Percentiles rank a stretch among this genome's conserved stretches.
phyloP scores from a whole-genome alignment of 2,329 filamentous ascomycete genomes.

The Botrytis porri region DNA sequence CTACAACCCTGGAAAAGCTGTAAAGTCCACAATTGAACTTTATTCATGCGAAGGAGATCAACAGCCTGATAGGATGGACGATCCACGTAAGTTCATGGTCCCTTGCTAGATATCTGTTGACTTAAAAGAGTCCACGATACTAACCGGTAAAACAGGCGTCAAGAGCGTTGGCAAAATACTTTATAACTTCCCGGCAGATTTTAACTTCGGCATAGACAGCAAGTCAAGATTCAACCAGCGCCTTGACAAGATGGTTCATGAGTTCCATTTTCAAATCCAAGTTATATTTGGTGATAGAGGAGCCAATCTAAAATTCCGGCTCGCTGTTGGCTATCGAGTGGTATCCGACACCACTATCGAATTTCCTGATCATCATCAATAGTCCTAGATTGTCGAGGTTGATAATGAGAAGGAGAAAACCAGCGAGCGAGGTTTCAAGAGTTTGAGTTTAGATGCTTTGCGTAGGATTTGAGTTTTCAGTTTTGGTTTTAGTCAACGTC shows the following conservation, averaged over 20 bases:
- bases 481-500: neutral
- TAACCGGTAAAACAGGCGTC: slow-evolving; percentile 11
- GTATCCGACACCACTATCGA: neutral
- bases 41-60: slow-evolving; percentile 15
- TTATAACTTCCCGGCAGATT: neutral
- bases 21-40: neutral
- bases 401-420: neutral
- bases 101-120: neutral
- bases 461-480: neutral
- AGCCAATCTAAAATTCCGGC: slow-evolving; percentile 18
- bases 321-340: slow-evolving; percentile 8
- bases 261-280: neutral
- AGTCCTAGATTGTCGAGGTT: neutral
- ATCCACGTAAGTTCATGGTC: slow-evolving; percentile 14
- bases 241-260: neutral
- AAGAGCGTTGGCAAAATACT: slow-evolving; percentile 12
- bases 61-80: slow-evolving; percentile 15
- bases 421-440: neutral
- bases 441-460: neutral
- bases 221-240: slow-evolving; percentile 1
- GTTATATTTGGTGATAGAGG: slow-evolving; percentile 22
- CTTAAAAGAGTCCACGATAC: neutral
- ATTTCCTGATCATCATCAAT: neutral
- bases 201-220: neutral
- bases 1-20: slow-evolving; percentile 7